Base-by-base conservation (phyloP, 306 rosid genomes). In the Corylus americana region DNA sequence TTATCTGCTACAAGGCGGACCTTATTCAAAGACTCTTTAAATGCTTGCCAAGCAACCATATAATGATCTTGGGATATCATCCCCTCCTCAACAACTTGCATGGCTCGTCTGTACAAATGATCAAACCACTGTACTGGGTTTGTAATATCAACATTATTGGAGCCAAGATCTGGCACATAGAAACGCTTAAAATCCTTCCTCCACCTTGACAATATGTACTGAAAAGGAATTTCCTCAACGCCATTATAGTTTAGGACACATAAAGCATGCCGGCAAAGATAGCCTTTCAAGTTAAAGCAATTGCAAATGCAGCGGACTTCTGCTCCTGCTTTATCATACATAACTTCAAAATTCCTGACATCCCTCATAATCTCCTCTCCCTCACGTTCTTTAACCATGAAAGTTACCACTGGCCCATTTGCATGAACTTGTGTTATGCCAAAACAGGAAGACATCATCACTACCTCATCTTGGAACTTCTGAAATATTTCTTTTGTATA, bases 81-180 rank as follows among this genome's bases (percentile, higher is more conserved):
- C 73, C 98, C 98, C 86, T 92, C 95, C 79, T 89, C 97, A 73
- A 92, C 98, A 80, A 90, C 92, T 82, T 90, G 93, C 92, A 92
- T 95, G 63, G 96, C 95, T 67, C 87, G 85, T 92, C 88, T 91
- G 88, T 91, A 89, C 91, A 95, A 88, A 88, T 95, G 96, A 87
- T 95, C 98, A 74, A 84, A 92, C 92, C 93, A 86, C 90, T 92
- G 97, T 87, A 92, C 92, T n/a, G 97, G 94, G 85, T 95, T 92
- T 77, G 87, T 83, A 72, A 87, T 84, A 90, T 95, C 98, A 39
- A 91, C 88, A 77, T 78, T 86, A 76, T 92, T 85, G 25, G 86
- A 85, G 77, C 91, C 84, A 70, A 91, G 85, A 71, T 89, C 88
- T 47, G 97, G 92, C 64, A 85, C 93, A 82, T 92, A 92, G 70